Evolutionary conservation across 495 filamentous ascomycete species (phyloP).

Genomic region (Pyrenopolyporus hunteri): DNA sequence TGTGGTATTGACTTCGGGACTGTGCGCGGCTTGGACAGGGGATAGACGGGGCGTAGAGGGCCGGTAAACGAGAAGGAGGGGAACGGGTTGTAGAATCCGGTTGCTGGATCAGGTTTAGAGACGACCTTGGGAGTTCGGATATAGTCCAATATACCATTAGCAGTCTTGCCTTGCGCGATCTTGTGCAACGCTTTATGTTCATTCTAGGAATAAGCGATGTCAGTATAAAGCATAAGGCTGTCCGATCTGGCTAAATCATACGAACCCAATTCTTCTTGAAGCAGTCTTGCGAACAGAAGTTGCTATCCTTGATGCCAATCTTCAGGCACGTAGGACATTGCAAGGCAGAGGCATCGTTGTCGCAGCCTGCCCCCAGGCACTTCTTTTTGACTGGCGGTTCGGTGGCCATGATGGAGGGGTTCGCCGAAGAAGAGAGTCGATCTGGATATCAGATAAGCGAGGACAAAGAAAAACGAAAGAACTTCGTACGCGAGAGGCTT

Average conservation of each 20-base stretch:
- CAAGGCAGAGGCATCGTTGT: slow-evolving; percentile 78
- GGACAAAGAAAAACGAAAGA: not conserved
- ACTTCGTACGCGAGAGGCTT: too few relatives aligned
- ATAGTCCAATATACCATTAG: slow-evolving; percentile 75
- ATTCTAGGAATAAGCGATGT: slow-evolving; percentile 54
- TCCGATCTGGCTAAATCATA: slow-evolving; percentile 8
- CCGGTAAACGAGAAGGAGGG: slow-evolving; percentile 85
- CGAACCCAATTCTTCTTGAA: slow-evolving; percentile 98
- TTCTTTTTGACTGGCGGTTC: slow-evolving; percentile 64
- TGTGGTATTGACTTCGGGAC: slow-evolving; percentile 81
- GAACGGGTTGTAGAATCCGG: slow-evolving; percentile 87
- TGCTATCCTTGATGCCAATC: slow-evolving; percentile 82
- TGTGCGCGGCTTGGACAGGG: slow-evolving; percentile 73
- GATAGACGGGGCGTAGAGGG: slow-evolving; percentile 83
- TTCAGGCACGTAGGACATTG: slow-evolving; percentile 96
- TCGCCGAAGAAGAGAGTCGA: not conserved
- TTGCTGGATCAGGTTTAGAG: slow-evolving; percentile 89
- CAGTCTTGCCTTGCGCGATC: slow-evolving; percentile 50
- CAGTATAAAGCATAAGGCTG: slow-evolving; percentile 5
- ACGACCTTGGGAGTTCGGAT: slow-evolving; percentile 74
- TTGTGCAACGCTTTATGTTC: slow-evolving; percentile 91
- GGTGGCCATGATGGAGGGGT: slow-evolving; percentile 48
- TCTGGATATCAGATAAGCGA: not conserved
- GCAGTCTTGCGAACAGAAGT: slow-evolving; percentile 98
- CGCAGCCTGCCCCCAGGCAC: slow-evolving; percentile 81